Base-by-base conservation (phyloP, 2,329 filamentous ascomycete genomes). In the Alternaria arbusti region DNA sequence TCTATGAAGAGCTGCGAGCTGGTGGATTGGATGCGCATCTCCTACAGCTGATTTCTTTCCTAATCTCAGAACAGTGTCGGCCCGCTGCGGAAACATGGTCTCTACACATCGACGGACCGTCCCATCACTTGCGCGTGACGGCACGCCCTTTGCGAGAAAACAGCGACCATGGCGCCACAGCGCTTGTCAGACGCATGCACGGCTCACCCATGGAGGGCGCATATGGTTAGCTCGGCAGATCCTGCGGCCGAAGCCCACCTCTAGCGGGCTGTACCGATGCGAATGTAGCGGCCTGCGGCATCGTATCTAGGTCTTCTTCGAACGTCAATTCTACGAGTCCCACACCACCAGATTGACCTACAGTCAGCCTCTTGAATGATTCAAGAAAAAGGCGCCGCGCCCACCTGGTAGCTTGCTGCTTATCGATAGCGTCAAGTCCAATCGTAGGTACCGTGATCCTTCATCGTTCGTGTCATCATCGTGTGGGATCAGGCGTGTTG, bases 171-270 rank as follows among this genome's bases (percentile, higher is more conserved):
- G 45, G 51, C 58, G 66, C 61, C 64, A 68, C 54, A 44, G 66
- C 63, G 66, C 58, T 56, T 64, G 63, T 54, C 58, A 62, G 52
- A 54, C 40, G 45, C 51, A 47, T 25, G 54, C 60, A 61, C 54
- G 57, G 50, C 40, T 40, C 49, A 59, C 17, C 46, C 51, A 54
- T 60, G 47, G 50, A 61, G 28, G 54, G 46, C 64, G 46, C 57
- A 57, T 59, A 17, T 23, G 43, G 45, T 30, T 56, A 57, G 59
- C 25, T 26, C 17, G 15, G 54, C 32, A 50, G 36, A 66, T 65
- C 54, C 17, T 54, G 47, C 32, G 54, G 28, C 46, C 32, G 36
- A 20, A 28, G 30, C 44, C 59, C 59, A 63, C 61, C 55, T 59
- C 61, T 67, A 61, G 58, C 20, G 26, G 55, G 28, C 51, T 28